Conservation (phyloP, 768 basidiomycete species). For the Phlebiopsis flavidoalba region DNA sequence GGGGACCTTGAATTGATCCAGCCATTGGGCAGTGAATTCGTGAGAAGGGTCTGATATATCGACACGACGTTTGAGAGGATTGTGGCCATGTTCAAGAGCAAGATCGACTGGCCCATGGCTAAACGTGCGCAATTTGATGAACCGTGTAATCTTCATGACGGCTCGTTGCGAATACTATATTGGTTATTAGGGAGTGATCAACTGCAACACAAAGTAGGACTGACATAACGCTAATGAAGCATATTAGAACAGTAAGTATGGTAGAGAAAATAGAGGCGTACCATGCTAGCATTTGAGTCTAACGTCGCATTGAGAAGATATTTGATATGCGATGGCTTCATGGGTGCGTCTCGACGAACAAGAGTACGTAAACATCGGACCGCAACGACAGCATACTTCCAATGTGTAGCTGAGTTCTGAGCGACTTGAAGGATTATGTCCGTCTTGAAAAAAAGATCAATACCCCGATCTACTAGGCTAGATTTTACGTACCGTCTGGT, state of each 20-base stretch:
- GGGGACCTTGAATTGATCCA: slow-evolving; percentile 50
- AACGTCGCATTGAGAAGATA: slow-evolving; percentile 57
- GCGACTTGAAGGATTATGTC: slow-evolving; percentile 50
- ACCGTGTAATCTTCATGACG: slow-evolving; percentile 70
- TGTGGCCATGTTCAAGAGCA: slow-evolving; percentile 54
- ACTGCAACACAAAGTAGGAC: background rate
- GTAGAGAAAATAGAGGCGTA: slow-evolving; percentile 20
- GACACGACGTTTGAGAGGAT: slow-evolving; percentile 58
- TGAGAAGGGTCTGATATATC: slow-evolving; percentile 41
- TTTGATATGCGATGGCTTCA: slow-evolving; percentile 41
- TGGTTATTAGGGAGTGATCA: background rate
- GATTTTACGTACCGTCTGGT: slow-evolving; percentile 37
- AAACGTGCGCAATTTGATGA: slow-evolving; percentile 78
- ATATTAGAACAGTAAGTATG: background rate
- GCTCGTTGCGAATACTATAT: slow-evolving; percentile 66
- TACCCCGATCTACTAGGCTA: background rate
- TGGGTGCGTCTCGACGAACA: slow-evolving; percentile 57
- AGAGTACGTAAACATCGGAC: slow-evolving; percentile 63
- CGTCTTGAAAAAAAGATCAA: slow-evolving; percentile 26
- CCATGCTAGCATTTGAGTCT: slow-evolving; percentile 64
- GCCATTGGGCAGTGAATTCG: slow-evolving; percentile 48
- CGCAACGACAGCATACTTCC: slow-evolving; percentile 74
- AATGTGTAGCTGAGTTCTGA: slow-evolving; percentile 60
- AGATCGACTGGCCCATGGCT: slow-evolving; percentile 52
- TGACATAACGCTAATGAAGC: slow-evolving; percentile 17